These are phyloP conservation scores for Rhodamnia argentea DNA, from an alignment of 345 rosid genomes.

Conservation along the genomic window DNA sequence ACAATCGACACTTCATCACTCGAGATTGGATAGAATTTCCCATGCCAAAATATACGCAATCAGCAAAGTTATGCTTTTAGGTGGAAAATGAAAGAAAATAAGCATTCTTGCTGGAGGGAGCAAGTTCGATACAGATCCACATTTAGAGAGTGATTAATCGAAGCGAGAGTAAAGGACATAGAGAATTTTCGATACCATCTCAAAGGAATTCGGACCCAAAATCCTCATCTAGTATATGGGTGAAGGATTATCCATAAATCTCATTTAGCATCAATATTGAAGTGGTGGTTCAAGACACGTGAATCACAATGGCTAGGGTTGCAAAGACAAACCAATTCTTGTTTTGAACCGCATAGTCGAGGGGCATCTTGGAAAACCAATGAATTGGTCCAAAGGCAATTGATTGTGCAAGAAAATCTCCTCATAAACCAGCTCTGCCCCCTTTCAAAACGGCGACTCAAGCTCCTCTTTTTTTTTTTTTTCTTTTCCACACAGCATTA, in stretches of 20 bases:
- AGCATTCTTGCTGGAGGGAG: not conserved
- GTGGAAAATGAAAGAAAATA: not conserved
- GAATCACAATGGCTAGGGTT: not conserved
- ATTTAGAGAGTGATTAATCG: not conserved
- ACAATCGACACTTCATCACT: not conserved
- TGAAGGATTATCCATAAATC: not conserved
- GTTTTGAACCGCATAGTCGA: slow-evolving; percentile 29
- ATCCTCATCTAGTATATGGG: not conserved
- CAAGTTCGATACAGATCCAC: not conserved
- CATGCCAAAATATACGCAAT: not conserved
- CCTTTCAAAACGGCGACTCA: not conserved
- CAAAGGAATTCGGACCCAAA: not conserved
- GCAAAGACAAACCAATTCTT: not conserved
- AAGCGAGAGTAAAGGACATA: not conserved
- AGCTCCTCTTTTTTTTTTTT: not conserved
- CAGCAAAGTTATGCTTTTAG: not conserved
- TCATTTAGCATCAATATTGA: not conserved
- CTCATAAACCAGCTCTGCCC: not conserved
- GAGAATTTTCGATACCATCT: not conserved
- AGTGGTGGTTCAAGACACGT: not conserved
- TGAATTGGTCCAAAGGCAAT: not conserved
- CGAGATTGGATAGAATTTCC: not conserved
- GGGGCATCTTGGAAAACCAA: slow-evolving; percentile 25
- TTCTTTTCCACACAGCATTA: not conserved
- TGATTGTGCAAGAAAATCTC: not conserved